Evolutionary conservation across 257 asterid genomes (phyloP), one percentile per base, ranked within the genome.

Genomic region (Nyctanthes arbortristis): DNA sequence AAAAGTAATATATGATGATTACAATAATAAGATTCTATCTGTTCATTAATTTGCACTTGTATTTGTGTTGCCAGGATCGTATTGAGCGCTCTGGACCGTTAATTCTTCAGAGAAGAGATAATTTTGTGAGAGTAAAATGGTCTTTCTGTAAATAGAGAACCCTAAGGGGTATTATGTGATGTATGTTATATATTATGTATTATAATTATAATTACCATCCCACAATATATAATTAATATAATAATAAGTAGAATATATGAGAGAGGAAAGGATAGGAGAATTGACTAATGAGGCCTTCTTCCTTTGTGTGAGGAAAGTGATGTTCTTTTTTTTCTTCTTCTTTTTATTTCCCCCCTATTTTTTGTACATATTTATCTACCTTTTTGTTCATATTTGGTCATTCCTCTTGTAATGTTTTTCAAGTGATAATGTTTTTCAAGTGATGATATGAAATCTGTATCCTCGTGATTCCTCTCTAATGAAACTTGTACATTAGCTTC

Each of bases 41-140:
- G 10, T 5, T 35, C 57, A 47, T 13, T 68, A 55, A 72, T n/a
- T 3, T n/a, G 7, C 28, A 34, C 11, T n/a, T n/a, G 14, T 60
- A 35, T 25, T 73, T 71, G 35, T 70, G 7, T 59, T 73, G 70
- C 1, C 90, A 87, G 92, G 96, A 77, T 89, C 39, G 72, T 89
- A 22, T 52, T 82, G 18, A 84, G 81, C 66, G 87, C 89, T 77
- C 63, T 84, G 90, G 96, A 89, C 76, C 92, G 84, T 66, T 81
- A 81, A 80, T 60, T 58, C 31, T 71, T 61, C n/a, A 2, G 43
- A 47, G 74, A 72, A 66, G 67, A 35, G 43, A 59, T 65, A 66
- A 58, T 64, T 72, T 75, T 72, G 74, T 30, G 39, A 40, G 40
- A 29, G 7, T 32, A 63, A 60, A 59, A 25, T 29, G 3, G 10